Evolutionary conservation across 352 stramenopile genomes (phyloP), one percentile per base, ranked within the genome.

Genomic region (Peronospora tabacina): DNA sequence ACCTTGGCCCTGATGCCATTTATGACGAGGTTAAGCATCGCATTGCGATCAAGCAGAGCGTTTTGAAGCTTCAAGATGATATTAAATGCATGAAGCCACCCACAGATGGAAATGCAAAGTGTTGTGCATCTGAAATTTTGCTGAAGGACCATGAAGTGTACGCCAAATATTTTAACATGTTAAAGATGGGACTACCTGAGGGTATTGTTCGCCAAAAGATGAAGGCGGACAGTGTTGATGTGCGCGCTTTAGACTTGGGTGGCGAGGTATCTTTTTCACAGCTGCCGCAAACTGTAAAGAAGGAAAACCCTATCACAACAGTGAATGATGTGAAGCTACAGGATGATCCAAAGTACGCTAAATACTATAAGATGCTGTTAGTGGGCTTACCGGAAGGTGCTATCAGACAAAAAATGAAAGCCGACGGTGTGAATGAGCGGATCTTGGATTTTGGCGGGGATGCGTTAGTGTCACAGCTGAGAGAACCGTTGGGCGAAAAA

Each of bases 321-420:
- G 26, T 37, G 16, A 30, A 48, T 11, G 41, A 46, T 17, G 42
- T 68, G 7, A 54, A 66, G 39, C 39, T 86, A 2, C 69, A 72
- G 41, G 58, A 85, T 44, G 79, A 93, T 57, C 63, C 84, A n/a
- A 56, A 68, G 8, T 84, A 87, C 37, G 74, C 70, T 5, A 93
- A 95, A 36, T 97, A 96, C 44, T 96, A 97, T 55, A 94, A 95
- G 51, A 97, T 97, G 90, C 58, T 97, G 12, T 87, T 95, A 48
- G 80, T 96, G 63, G 87, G 90, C 4, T 51, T 96, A 10, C 81
- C 85, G 0, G 67, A 87, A 44, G 86, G 69, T 12, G 86, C 87
- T 24, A 78, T 96, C 1, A 62, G 76, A 15, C 79, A 96, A 63
- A 95, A 95, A 38, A 86, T 97, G 68, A 65, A 71, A 19, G 49